A percentile compares a stretch with the other conserved stretches of the same genome.
Conservation (phyloP, 2,329 filamentous ascomycete genomes). For the Colletotrichum sansevieriae region DNA sequence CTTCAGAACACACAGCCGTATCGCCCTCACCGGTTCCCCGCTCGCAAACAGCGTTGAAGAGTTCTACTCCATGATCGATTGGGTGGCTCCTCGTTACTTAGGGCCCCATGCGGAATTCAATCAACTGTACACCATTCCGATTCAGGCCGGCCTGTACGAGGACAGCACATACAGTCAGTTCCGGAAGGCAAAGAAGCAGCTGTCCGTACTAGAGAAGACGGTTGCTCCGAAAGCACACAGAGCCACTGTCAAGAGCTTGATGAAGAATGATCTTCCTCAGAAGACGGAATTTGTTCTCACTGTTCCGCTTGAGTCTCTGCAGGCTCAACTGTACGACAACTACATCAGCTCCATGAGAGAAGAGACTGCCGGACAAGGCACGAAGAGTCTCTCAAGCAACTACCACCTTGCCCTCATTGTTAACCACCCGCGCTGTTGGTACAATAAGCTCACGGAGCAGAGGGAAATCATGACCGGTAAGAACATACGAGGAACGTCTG, state of each 20-base stretch:
- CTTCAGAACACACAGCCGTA: conserved; percentile 77
- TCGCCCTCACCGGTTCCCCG: conserved; percentile 89
- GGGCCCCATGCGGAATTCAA: conserved; percentile 77
- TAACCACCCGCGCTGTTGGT: conserved; percentile 65
- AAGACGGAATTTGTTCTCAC: conserved; percentile 88
- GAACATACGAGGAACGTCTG: conserved; percentile 13
- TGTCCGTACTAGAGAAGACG: conserved; percentile 77
- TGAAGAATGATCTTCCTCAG: conserved; percentile 75
- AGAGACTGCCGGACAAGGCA: conserved; percentile 10
- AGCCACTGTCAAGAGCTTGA: conserved; percentile 72
- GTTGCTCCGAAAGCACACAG: conserved; percentile 85
- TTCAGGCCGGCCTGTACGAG: conserved; percentile 76
- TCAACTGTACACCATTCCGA: conserved; percentile 77
- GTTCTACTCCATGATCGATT: conserved; percentile 89
- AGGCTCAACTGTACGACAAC: conserved; percentile 71
- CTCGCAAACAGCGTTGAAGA: conserved; percentile 87
- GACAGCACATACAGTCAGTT: conserved; percentile 72
- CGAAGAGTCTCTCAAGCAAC: conserved; percentile 51
- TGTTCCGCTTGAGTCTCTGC: conserved; percentile 75
- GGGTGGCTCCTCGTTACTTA: conserved; percentile 85
- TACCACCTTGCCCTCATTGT: conserved; percentile 61
- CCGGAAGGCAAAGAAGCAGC: conserved; percentile 72
- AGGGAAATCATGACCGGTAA: conserved; percentile 21
- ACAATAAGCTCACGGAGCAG: conserved; percentile 50
- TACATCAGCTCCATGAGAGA: conserved; percentile 52